Conservation (phyloP, 176 grass and related monocot genomes). For the Microstegium vimineum region DNA sequence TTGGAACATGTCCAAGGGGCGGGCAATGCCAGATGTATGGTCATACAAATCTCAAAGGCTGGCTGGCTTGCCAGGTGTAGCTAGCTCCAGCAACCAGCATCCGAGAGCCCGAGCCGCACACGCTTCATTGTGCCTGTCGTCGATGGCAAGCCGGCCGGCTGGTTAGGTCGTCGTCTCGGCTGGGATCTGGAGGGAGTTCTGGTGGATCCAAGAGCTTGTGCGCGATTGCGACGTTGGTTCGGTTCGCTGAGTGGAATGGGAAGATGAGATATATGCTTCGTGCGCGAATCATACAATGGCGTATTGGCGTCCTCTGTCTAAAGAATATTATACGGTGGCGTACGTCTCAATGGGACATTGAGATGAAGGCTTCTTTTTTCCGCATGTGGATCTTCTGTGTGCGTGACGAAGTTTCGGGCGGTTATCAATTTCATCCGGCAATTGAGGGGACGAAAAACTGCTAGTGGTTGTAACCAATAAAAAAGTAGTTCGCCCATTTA, state of each 20-base stretch:
- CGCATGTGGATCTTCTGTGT: constrained; percentile 26
- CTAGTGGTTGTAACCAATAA: no score
- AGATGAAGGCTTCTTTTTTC: constrained; percentile 1
- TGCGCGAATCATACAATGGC: background rate
- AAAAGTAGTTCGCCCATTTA: no score
- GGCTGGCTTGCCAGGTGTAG: background rate
- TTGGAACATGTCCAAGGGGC: constrained; percentile 18
- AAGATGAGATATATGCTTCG: background rate
- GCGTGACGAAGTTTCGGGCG: no score
- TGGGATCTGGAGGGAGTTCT: background rate
- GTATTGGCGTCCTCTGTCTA: no score
- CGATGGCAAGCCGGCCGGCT: background rate
- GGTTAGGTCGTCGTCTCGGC: background rate
- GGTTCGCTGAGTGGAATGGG: background rate
- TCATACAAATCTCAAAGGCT: background rate
- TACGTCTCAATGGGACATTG: no score
- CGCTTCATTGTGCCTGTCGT: background rate
- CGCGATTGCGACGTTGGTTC: background rate
- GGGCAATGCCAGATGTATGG: background rate
- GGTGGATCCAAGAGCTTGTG: background rate
- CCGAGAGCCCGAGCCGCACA: background rate
- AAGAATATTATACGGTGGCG: no score
- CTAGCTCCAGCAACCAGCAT: background rate
- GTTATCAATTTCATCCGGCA: no score
- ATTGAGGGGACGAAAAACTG: no score